Evolutionary conservation across 1,284 basidiomycete genomes (phyloP), one percentile per base, ranked within the genome.

Genomic region (Microbotryum intermedium): DNA sequence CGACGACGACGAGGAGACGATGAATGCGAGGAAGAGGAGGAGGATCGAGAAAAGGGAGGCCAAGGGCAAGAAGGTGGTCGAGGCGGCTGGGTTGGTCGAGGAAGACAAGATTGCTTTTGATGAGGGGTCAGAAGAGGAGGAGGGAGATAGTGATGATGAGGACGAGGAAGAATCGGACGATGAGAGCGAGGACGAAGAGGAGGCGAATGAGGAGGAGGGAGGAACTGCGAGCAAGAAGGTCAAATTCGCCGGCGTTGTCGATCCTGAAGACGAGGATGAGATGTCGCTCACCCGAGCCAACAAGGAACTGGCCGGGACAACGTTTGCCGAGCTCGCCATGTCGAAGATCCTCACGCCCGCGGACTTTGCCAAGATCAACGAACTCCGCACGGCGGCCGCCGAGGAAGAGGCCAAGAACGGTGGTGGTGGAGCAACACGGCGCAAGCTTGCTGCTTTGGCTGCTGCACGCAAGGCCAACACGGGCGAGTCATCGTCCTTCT

Each of bases 281-380:
- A 68, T 65, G 69, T 65, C 50, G 50, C 49, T 58, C 48, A 60
- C 60, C 48, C 54, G 51, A 55, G 68, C 53, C 26, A 63, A 50
- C 65, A 71, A 53, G 69, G 57, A 30, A 44, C 52, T 58, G 50
- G 61, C 48, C 44, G 55, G 53, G 29, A 58, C 54, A 21, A 60
- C 54, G 1, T 59, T 63, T 25, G 72, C 73, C 9, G 69, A 66
- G 45, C 70, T 76, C 20, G 88, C 87, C 6, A 90, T 85, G 1
- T 87, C 86, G 29, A 90, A 90, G 90, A 98, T 99, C 71, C 83
- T 98, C 42, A 98, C 95, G 0, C 95, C 95, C 0, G 93, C 93
- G 29, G 94, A 99, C 76, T 98, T 97, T 74, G 89, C 89, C 0
- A 79, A 97, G 54, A 81, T 98, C 58, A 90, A 90, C 70, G 90